Evolutionary conservation across 108 stramenopile species (phyloP), one percentile per base, ranked within the genome.

Genomic region (Conticribra guillardii): DNA sequence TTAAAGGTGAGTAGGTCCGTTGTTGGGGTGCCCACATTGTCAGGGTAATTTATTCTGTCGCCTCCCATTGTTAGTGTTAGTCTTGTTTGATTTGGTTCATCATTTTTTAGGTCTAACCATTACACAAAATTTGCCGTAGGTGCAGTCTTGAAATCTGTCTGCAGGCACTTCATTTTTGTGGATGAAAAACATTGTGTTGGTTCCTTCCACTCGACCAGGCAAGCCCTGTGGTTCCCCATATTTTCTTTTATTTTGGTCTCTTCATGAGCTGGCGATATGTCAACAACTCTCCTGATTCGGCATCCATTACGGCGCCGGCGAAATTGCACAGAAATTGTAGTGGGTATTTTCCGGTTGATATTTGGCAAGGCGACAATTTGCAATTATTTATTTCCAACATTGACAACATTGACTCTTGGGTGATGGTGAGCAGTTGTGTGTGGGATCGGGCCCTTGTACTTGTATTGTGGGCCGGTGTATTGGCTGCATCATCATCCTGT

Each of bases 1-100:
- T 61, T 85, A 11, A 56, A 52, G 22, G 80, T 69, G 7, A 63
- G 48, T 15, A 85, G 30, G 46, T 68, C 80, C 2, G 80, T 74
- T 1, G 73, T 64, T 37, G 68, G 30, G 22, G 85, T 73, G 62
- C 50, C 37, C 0, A 17, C 28, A 26, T 74, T 50, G 28, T 24
- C 23, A 29, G 58, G 52, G 24, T 64, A n/a, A n/a, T n/a, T n/a
- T n/a, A n/a, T n/a, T n/a, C n/a, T n/a, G n/a, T n/a, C n/a, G n/a
- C n/a, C n/a, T n/a, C n/a, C n/a, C n/a, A n/a, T n/a, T n/a, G n/a
- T n/a, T n/a, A n/a, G n/a, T n/a, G n/a, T n/a, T n/a, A n/a, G n/a
- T n/a, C n/a, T n/a, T n/a, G n/a, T n/a, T n/a, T n/a, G n/a, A n/a
- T n/a, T n/a, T n/a, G n/a, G n/a, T n/a, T n/a, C n/a, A 46, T 26